A percentile compares a stretch with the other conserved stretches of the same genome.
These are phyloP conservation scores for Canavalia ensiformis DNA, from an alignment of 306 rosid genomes.

Conservation along the genomic window DNA sequence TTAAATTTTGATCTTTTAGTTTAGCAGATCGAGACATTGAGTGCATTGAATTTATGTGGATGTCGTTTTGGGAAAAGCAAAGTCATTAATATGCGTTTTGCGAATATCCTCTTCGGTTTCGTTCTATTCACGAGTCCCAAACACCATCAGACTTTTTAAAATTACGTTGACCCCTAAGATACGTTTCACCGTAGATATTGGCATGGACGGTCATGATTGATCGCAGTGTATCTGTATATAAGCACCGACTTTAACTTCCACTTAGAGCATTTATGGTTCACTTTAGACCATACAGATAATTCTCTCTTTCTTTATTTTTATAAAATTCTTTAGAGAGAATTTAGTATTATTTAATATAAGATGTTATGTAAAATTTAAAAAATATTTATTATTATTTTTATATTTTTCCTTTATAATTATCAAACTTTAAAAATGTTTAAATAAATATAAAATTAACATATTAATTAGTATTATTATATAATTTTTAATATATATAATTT, in stretches of 20 bases:
- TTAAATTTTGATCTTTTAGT: not conserved
- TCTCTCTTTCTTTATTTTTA: too few relatives aligned
- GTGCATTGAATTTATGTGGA: slow-evolving; percentile 54
- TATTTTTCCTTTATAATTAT: too few relatives aligned
- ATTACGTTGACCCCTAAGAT: slow-evolving; percentile 50
- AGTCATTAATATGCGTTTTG: slow-evolving; percentile 39
- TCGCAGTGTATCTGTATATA: not conserved
- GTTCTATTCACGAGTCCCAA: slow-evolving; percentile 53
- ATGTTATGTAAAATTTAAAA: too few relatives aligned
- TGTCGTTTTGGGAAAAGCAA: slow-evolving; percentile 46
- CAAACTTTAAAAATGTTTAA: too few relatives aligned
- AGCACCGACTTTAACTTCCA: not conserved
- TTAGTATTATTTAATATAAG: too few relatives aligned
- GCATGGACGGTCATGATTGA: slow-evolving; percentile 7
- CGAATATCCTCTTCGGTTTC: slow-evolving; percentile 30
- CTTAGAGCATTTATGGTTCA: not conserved
- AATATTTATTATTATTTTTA: too few relatives aligned
- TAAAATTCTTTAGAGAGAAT: too few relatives aligned
- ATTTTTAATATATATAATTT: too few relatives aligned
- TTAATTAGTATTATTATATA: too few relatives aligned
- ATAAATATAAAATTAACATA: too few relatives aligned
- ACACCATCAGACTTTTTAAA: slow-evolving; percentile 14
- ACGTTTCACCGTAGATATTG: slow-evolving; percentile 36
- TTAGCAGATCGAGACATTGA: slow-evolving; percentile 35
- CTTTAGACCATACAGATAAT: too few relatives aligned